Evolutionary conservation across 2,329 filamentous ascomycete species (phyloP).

Genomic region (Ascochyta clinopodiicola): DNA sequence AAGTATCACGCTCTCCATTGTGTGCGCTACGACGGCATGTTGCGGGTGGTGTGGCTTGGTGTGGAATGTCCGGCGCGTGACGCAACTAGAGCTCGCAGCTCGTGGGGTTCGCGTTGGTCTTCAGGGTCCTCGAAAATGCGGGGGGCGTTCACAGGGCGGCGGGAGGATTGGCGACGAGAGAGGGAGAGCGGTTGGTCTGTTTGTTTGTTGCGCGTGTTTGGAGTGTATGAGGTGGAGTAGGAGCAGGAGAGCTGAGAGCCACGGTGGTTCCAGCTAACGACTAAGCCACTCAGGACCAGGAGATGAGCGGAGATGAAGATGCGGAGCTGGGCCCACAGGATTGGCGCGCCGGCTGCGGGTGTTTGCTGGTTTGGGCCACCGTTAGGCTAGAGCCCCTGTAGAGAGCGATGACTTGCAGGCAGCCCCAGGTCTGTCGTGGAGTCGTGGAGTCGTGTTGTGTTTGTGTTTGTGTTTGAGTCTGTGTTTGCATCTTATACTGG

Average conservation of each 20-base stretch:
- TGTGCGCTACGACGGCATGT: slow-evolving; percentile 35
- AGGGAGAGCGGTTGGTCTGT: neutral
- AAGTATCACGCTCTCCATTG: slow-evolving; percentile 87
- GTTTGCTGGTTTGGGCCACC: slow-evolving; percentile 13
- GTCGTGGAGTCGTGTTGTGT: neutral
- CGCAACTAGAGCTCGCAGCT: neutral
- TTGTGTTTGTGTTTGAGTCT: neutral
- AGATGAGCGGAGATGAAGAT: slow-evolving; percentile 29
- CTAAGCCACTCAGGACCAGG: slow-evolving; percentile 20
- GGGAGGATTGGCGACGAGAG: slow-evolving; percentile 3
- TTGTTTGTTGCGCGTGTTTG: neutral
- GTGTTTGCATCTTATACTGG: neutral
- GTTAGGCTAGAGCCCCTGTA: slow-evolving; percentile 12
- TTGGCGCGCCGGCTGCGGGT: slow-evolving; percentile 20
- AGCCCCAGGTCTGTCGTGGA: neutral
- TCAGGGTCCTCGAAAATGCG: neutral
- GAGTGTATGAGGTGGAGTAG: neutral
- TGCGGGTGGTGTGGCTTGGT: slow-evolving; percentile 29
- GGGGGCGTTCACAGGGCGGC: slow-evolving; percentile 6
- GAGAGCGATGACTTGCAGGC: slow-evolving; percentile 5
- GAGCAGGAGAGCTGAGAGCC: slow-evolving; percentile 3
- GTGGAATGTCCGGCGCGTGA: slow-evolving; percentile 21
- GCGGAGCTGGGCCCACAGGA: slow-evolving; percentile 22
- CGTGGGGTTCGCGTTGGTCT: neutral
- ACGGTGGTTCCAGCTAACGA: slow-evolving; percentile 18